phyloP scores from a whole-genome alignment of 108 stramenopile genomes.

The Cyclotella choctawhatcheeana region DNA sequence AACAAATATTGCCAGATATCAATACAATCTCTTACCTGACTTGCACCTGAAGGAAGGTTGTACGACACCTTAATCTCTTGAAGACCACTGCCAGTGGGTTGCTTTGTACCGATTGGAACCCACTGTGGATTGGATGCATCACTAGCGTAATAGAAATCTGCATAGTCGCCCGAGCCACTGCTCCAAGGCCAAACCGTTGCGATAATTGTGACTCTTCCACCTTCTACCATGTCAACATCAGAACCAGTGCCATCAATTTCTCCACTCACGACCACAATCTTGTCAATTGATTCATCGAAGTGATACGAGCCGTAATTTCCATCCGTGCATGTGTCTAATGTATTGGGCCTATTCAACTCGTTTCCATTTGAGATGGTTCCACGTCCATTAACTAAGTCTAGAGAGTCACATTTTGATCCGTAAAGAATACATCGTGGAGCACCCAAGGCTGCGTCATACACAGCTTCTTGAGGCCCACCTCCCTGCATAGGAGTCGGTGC shows the following conservation, averaged over 20 bases:
- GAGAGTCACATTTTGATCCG: conserved; percentile 3
- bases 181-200: conserved; percentile 19
- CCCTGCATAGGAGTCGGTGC: neutral
- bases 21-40: no score
- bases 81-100: neutral
- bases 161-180: conserved; percentile 2
- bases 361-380: neutral
- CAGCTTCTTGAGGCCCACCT: conserved; percentile 8
- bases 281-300: conserved; percentile 31
- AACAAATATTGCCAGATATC: no score
- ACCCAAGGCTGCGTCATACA: conserved; percentile 5
- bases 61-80: conserved; percentile 9
- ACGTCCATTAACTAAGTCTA: conserved; percentile 17
- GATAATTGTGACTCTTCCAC: conserved; percentile 8
- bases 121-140: conserved; percentile 22
- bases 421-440: neutral
- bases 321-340: conserved; percentile 30
- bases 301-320: conserved; percentile 17
- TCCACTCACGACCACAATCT: conserved; percentile 8
- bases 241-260: conserved; percentile 12
- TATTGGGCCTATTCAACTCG: conserved; percentile 26
- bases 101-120: conserved; percentile 8
- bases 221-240: neutral
- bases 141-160: conserved; percentile 19
- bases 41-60: neutral